Percentiles rank a stretch among this genome's conserved stretches.
Evolutionary conservation across 2,329 filamentous ascomycete species (phyloP).

Genomic region (Seiridium cupressi): DNA sequence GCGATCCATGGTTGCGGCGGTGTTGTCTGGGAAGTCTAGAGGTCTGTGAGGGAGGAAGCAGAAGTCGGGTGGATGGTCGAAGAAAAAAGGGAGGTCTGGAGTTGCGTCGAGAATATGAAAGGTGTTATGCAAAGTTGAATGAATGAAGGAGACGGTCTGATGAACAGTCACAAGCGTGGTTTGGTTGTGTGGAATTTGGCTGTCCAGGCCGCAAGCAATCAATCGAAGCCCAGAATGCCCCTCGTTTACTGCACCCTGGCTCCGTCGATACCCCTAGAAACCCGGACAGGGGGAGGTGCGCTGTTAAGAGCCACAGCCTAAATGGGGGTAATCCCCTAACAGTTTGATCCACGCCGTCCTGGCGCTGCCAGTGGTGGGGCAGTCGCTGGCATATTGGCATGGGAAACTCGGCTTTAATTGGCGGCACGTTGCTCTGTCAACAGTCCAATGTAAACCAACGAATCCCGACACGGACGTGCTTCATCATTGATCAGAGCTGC

Average conservation of each 20-base stretch:
- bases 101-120: slow-evolving; percentile 1
- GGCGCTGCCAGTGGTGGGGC: neutral
- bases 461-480: neutral
- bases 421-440: slow-evolving; percentile 1
- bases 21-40: slow-evolving; percentile 1
- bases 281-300: neutral
- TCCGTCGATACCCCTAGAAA: slow-evolving; percentile 5
- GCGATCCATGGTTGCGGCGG: slow-evolving; percentile 68
- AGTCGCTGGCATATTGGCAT: neutral
- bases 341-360: slow-evolving; percentile 5
- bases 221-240: slow-evolving; percentile 4
- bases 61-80: neutral
- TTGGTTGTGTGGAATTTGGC: slow-evolving; percentile 6
- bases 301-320: neutral
- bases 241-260: neutral
- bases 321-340: slow-evolving; percentile 5
- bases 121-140: slow-evolving; percentile 3
- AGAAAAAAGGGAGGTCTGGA: neutral
- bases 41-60: slow-evolving; percentile 17
- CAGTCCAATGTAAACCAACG: neutral
- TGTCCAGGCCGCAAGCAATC: neutral
- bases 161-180: neutral
- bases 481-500: neutral
- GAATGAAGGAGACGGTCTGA: slow-evolving; percentile 10
- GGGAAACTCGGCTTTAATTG: neutral